A percentile compares a stretch with the other conserved stretches of the same genome.
Evolutionary conservation across 2,329 filamentous ascomycete species (phyloP).

Genomic region (Arthrobotrys entomopaga): DNA sequence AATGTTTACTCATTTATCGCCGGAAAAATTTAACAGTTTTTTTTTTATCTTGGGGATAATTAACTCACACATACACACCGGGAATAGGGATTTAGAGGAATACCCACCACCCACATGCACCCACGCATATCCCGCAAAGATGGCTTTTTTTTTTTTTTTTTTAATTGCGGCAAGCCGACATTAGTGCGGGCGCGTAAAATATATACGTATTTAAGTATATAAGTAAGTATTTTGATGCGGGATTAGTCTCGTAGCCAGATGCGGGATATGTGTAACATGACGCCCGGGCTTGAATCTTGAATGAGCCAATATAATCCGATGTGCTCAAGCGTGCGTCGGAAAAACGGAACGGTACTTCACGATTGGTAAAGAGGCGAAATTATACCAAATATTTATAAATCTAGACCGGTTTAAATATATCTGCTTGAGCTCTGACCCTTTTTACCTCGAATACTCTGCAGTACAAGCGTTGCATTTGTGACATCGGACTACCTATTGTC

Average conservation of each 20-base stretch:
- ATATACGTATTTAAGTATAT: neutral
- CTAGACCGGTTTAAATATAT: no score
- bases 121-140: neutral
- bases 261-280: neutral
- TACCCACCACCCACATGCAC: no score
- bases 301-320: slow-evolving; percentile 20
- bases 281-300: no score
- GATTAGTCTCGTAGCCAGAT: no score
- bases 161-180: slow-evolving; percentile 39
- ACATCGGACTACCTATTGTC: no score
- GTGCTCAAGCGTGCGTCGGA: slow-evolving; percentile 18
- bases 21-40: slow-evolving; percentile 3
- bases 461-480: no score
- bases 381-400: no score
- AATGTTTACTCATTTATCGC: no score
- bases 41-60: neutral
- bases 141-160: slow-evolving; percentile 1
- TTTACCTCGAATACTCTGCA: no score
- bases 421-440: no score
- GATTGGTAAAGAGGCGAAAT: no score
- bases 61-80: neutral
- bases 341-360: neutral
- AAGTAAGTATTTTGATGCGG: neutral
- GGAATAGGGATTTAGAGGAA: slow-evolving; percentile 30
- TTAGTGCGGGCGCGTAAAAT: slow-evolving; percentile 3